A percentile compares a stretch with the other conserved stretches of the same genome.
These are phyloP conservation scores for Sugiyamaella paludigena DNA, from an alignment of 1,139 yeast genomes.

Conservation along the genomic window DNA sequence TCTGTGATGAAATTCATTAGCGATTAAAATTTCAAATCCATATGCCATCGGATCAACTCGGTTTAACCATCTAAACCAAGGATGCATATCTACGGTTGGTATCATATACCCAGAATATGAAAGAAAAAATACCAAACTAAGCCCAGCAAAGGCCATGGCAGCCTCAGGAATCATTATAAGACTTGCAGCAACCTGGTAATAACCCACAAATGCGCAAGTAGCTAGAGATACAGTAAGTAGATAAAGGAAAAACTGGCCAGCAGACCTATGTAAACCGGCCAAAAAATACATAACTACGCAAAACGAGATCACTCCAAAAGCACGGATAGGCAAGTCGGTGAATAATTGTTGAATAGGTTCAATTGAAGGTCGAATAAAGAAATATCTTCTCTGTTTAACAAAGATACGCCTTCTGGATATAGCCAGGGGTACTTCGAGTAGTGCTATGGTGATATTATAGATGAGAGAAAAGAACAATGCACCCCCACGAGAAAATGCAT, in stretches of 20 bases:
- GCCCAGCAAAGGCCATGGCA: conserved; percentile 62
- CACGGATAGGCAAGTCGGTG: conserved; percentile 57
- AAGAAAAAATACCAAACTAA: conserved; percentile 51
- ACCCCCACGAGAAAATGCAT: conserved; percentile 57
- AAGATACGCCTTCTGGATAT: conserved; percentile 57
- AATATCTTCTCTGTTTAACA: conserved; percentile 58
- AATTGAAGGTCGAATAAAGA: conserved; percentile 63
- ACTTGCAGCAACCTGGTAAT: conserved; percentile 61
- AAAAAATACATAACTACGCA: conserved; percentile 55
- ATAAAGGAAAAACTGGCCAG: conserved; percentile 64
- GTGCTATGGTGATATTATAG: conserved; percentile 54
- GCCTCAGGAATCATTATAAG: conserved; percentile 51
- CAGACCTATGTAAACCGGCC: conserved; percentile 52
- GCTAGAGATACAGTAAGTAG: conserved; percentile 49
- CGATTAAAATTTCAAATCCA: conserved; percentile 54
- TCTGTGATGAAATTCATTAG: conserved; percentile 56
- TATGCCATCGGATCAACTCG: conserved; percentile 58
- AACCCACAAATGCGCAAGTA: conserved; percentile 51
- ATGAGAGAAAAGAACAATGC: conserved; percentile 54
- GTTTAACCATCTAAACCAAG: conserved; percentile 63
- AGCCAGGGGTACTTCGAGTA: conserved; percentile 55
- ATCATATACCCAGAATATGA: conserved; percentile 61
- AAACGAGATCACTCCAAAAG: conserved; percentile 46
- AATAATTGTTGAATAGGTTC: conserved; percentile 59
- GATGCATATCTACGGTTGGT: conserved; percentile 57